phyloP scores from a whole-genome alignment of 2,329 filamentous ascomycete species.

The Sporothrix inflata region DNA sequence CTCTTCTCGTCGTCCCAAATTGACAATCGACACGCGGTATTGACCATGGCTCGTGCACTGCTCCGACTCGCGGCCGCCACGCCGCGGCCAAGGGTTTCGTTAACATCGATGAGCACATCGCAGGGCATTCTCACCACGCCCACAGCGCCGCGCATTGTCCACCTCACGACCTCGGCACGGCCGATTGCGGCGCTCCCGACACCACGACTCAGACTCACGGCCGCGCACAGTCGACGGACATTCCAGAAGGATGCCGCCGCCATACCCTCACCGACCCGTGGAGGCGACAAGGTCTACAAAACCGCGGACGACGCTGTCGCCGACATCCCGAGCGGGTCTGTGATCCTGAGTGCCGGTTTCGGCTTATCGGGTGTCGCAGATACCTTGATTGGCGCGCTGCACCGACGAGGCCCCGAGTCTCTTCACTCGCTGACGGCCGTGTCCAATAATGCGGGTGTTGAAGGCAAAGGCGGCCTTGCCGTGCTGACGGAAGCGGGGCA shows the following conservation, averaged over 20 bases:
- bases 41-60: constrained; percentile 2
- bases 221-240: background rate
- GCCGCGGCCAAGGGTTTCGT: background rate
- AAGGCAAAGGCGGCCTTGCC: constrained; percentile 62
- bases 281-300: constrained; percentile 63
- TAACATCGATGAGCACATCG: background rate
- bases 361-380: constrained; percentile 82
- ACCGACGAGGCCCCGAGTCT: constrained; percentile 35
- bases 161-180: background rate
- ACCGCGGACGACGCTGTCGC: constrained; percentile 70
- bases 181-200: background rate
- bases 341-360: constrained; percentile 78
- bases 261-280: background rate
- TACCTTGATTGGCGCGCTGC: constrained; percentile 64
- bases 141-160: background rate
- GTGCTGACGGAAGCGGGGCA: constrained; percentile 70
- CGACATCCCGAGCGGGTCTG: constrained; percentile 76
- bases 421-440: constrained; percentile 7
- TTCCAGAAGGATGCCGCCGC: background rate
- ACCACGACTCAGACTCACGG: background rate
- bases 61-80: background rate
- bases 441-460: constrained; percentile 15
- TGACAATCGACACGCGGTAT: background rate
- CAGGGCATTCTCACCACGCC: background rate
- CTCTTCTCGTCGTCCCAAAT: background rate